These are phyloP conservation scores for Erysiphe neolycopersici DNA, from an alignment of 2,329 filamentous ascomycete species.

Conservation along the genomic window DNA sequence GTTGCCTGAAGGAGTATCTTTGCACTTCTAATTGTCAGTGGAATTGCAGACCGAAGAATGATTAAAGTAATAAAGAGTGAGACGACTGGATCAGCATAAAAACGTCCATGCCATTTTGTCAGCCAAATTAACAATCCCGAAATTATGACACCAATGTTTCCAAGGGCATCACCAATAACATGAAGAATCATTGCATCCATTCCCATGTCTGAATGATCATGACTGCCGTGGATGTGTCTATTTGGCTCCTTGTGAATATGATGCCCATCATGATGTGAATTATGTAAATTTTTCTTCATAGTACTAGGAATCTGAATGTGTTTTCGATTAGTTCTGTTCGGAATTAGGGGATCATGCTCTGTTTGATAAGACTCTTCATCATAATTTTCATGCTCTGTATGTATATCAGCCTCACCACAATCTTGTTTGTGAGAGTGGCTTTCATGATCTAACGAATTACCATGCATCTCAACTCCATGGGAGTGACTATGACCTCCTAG, in stretches of 20 bases:
- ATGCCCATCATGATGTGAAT: constrained; percentile 24
- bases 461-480: constrained; percentile 18
- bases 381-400: neutral
- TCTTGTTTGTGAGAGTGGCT: neutral
- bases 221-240: constrained; percentile 27
- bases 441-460: constrained; percentile 12
- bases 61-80: constrained; percentile 81
- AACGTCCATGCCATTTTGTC: constrained; percentile 52
- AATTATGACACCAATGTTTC: constrained; percentile 63
- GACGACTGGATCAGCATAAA: constrained; percentile 74
- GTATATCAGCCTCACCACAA: constrained; percentile 23
- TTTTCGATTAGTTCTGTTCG: constrained; percentile 2
- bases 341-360: constrained; percentile 10
- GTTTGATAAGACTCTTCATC: constrained; percentile 9
- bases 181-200: constrained; percentile 69
- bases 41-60: constrained; percentile 46
- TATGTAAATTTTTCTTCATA: constrained; percentile 3
- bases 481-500: constrained; percentile 84
- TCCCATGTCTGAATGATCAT: constrained; percentile 72
- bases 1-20: constrained; percentile 88
- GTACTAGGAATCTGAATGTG: neutral
- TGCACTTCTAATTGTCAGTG: constrained; percentile 51
- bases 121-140: constrained; percentile 81
- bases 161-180: constrained; percentile 58
- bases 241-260: constrained; percentile 59